Evolutionary conservation across 1,284 basidiomycete species (phyloP).

Genomic region (Ustilago bromivora): DNA sequence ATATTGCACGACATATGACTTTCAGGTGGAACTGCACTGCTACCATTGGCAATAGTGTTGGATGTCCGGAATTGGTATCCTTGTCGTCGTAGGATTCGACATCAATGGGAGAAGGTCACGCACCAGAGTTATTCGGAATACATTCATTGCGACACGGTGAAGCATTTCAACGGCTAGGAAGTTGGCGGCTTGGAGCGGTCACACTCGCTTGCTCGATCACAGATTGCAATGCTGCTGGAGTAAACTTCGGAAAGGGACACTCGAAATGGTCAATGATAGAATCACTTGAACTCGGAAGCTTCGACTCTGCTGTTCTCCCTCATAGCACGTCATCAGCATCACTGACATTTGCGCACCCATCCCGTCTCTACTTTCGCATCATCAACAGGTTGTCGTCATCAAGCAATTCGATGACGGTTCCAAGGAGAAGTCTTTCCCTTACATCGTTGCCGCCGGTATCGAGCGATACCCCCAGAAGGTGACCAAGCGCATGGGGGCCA

Average conservation of each 20-base stretch:
- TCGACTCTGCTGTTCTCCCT: neutral
- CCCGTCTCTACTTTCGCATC: neutral
- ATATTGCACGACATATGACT: neutral
- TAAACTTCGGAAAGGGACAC: neutral
- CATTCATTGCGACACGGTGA: neutral
- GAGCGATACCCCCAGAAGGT: slow-evolving; percentile 70
- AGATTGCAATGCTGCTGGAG: neutral
- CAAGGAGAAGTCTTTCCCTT: slow-evolving; percentile 69
- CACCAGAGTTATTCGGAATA: neutral
- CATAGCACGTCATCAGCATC: neutral
- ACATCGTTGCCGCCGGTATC: slow-evolving; percentile 68
- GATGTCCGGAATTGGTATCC: too few species aligned
- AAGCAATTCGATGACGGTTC: slow-evolving; percentile 70
- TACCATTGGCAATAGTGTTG: too few species aligned
- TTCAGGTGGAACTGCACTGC: too few species aligned
- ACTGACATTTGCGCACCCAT: slow-evolving; percentile 11
- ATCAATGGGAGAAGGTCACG: neutral
- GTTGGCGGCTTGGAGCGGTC: neutral
- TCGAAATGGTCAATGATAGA: neutral
- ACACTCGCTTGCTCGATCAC: neutral
- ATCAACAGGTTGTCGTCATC: slow-evolving; percentile 68
- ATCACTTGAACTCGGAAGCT: slow-evolving; percentile 12
- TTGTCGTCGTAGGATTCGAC: too few species aligned
- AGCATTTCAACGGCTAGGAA: neutral
- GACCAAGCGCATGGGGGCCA: slow-evolving; percentile 68